Evolutionary conservation across 2,329 filamentous ascomycete species (phyloP).

Genomic region (Apiospora aurea): DNA sequence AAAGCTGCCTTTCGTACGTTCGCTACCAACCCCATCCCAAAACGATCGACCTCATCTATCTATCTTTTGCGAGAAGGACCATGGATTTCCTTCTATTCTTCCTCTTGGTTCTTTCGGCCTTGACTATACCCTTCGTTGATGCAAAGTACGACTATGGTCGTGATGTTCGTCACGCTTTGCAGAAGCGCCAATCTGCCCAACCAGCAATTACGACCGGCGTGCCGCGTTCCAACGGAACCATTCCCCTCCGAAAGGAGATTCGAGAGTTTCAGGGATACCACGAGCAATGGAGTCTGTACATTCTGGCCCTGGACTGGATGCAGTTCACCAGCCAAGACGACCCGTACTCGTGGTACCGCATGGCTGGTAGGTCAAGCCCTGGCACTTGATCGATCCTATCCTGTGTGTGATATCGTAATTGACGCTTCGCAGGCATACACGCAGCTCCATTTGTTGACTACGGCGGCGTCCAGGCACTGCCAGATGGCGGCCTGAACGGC

Average conservation of each 20-base stretch:
- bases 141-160: slow-evolving; percentile 59
- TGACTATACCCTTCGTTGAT: neutral
- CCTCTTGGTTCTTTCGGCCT: neutral
- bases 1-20: neutral
- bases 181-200: slow-evolving; percentile 47
- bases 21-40: neutral
- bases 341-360: slow-evolving; percentile 77
- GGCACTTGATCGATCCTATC: neutral
- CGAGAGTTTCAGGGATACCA: slow-evolving; percentile 67
- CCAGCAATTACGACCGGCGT: slow-evolving; percentile 50
- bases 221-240: slow-evolving; percentile 48
- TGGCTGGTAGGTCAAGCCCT: slow-evolving; percentile 66
- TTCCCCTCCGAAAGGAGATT: slow-evolving; percentile 68
- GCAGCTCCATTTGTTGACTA: slow-evolving; percentile 71
- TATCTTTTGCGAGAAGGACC: too few relatives aligned
- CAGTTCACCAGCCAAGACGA: slow-evolving; percentile 69
- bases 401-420: slow-evolving; percentile 30
- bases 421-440: slow-evolving; percentile 69
- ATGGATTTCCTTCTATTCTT: neutral
- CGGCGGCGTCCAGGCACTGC: slow-evolving; percentile 57
- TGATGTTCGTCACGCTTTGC: slow-evolving; percentile 46
- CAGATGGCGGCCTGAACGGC: slow-evolving; percentile 64
- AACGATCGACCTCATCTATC: neutral
- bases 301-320: slow-evolving; percentile 77
- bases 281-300: slow-evolving; percentile 78